phyloP scores from a whole-genome alignment of 2,329 filamentous ascomycete species.

The Fusarium pseudograminearum region DNA sequence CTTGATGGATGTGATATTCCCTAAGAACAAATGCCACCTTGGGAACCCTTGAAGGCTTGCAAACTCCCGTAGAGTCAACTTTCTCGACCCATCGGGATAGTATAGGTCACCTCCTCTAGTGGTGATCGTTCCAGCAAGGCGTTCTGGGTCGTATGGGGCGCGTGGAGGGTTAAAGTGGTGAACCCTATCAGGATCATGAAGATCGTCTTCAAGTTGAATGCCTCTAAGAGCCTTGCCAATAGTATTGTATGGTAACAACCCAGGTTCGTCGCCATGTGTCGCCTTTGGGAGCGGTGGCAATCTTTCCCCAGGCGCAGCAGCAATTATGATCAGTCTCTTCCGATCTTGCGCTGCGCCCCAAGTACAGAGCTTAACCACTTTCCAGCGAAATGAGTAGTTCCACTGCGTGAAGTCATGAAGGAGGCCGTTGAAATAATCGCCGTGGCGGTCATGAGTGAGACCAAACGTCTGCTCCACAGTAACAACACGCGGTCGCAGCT shows the following conservation, averaged over 20 bases:
- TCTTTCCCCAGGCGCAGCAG: conserved; percentile 74
- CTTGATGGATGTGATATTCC: conserved; percentile 57
- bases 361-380: conserved; percentile 64
- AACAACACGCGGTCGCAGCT: conserved; percentile 73
- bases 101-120: conserved; percentile 71
- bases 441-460: conserved; percentile 66
- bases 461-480: conserved; percentile 86
- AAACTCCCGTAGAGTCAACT: conserved; percentile 75
- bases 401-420: conserved; percentile 72
- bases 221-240: conserved; percentile 57
- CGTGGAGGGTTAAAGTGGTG: conserved; percentile 48
- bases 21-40: conserved; percentile 66
- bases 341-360: conserved; percentile 65
- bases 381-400: conserved; percentile 79
- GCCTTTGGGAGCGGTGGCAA: conserved; percentile 74
- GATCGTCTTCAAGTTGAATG: conserved; percentile 51
- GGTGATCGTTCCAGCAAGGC: conserved; percentile 71
- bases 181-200: conserved; percentile 55
- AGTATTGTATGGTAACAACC: conserved; percentile 57
- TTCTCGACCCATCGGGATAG: conserved; percentile 72
- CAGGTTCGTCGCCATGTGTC: conserved; percentile 64
- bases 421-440: conserved; percentile 68
- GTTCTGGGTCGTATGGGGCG: conserved; percentile 59
- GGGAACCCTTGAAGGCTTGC: conserved; percentile 80
- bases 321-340: conserved; percentile 67